Evolutionary conservation across 2,329 filamentous ascomycete species (phyloP), one percentile per base, ranked within the genome.

Genomic region (Aspergillus japonicus): DNA sequence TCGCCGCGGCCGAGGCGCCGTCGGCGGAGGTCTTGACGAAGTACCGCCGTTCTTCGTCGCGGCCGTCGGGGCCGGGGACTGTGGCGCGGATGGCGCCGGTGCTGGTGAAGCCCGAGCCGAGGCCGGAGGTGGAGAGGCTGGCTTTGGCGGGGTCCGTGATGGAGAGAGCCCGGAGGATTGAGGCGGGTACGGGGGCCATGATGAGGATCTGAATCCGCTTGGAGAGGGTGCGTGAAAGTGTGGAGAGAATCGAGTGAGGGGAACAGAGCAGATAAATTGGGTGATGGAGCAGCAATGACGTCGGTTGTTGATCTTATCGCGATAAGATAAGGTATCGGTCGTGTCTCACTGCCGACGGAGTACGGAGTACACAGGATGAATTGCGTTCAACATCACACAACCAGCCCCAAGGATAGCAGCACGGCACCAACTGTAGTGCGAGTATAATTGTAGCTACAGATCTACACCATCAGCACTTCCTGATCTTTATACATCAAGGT

Each of bases 51-150:
- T 74, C 66, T 66, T 71, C 64, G 58, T 70, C 61, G 10, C 61
- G 54, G 5, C 63, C 61, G 19, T 68, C 60, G 50, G 59, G 5
- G 10, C 64, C 61, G 51, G 71, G 67, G 8, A 71, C 62, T n/a
- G 61, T 65, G 47, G 74, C 74, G 21, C 64, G 70, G 35, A 81
- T 74, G n/a, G 72, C 67, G 48, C 75, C 75, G 53, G 78, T 81
- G 61, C 69, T 77, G 48, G 78, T 75, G 70, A 81, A 81, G 54
- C 77, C 78, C 14, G 75, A 75, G 19, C 76, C 76, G 42, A 78
- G 69, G 39, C 73, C 71, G 50, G 78, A 73, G 29, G 71, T 68
- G 24, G 73, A 74, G 50, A 79, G 68, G 21, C 59, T 72, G 53
- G 72, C 66, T 57, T 75, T 73, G 55, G 73, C 69, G 1, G 71